Conservation (phyloP, 352 stramenopile genomes). For the Globisporangium ultimum region DNA sequence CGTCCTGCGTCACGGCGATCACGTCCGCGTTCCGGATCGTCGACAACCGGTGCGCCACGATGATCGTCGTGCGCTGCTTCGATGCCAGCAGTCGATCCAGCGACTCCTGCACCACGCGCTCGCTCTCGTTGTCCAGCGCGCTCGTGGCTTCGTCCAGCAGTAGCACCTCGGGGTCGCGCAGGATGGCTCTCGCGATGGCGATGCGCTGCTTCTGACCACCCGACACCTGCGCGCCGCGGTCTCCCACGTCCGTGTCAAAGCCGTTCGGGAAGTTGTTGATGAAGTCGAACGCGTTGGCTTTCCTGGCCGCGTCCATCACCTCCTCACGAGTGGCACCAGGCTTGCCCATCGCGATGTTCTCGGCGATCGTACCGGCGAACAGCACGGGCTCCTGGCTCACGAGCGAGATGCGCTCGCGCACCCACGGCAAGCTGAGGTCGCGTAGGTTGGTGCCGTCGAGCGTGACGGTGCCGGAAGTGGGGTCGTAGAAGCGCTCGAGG, state of each 20-base stretch:
- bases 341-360: conserved; percentile 45
- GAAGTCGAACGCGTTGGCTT: conserved; percentile 89
- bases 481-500: conserved; percentile 77
- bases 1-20: conserved; percentile 83
- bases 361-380: conserved; percentile 54
- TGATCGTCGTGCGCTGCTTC: conserved; percentile 66
- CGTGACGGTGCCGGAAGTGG: conserved; percentile 10
- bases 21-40: conserved; percentile 86
- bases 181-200: conserved; percentile 88
- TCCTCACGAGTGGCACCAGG: conserved; percentile 64
- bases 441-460: conserved; percentile 66
- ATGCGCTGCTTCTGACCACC: conserved; percentile 91
- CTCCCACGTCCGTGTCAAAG: conserved; percentile 88
- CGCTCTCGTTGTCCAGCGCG: conserved; percentile 52
- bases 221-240: conserved; percentile 84
- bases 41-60: conserved; percentile 84
- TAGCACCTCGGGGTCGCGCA: conserved; percentile 89
- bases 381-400: conserved; percentile 87
- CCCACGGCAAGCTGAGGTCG: conserved; percentile 40
- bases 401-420: conserved; percentile 58
- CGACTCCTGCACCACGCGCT: conserved; percentile 39
- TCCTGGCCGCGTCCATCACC: conserved; percentile 74
- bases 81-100: conserved; percentile 41
- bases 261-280: conserved; percentile 86
- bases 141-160: conserved; percentile 89